phyloP scores from a whole-genome alignment of 1,284 basidiomycete species.

The Trichosporon faecale region DNA sequence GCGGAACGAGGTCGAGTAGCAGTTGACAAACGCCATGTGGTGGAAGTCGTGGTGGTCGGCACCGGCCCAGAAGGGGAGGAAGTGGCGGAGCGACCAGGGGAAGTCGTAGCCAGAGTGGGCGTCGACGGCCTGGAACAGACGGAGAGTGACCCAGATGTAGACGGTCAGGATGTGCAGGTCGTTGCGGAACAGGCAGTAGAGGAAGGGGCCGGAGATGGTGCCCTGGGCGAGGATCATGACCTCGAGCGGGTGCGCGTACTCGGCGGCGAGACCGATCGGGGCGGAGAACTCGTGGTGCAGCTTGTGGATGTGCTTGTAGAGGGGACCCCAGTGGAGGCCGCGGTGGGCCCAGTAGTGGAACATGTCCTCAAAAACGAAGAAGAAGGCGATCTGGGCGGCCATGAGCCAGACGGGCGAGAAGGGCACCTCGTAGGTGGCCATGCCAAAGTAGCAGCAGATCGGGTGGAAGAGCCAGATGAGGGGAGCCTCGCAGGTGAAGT shows the following conservation, averaged over 20 bases:
- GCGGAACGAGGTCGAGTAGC: conserved; percentile 86
- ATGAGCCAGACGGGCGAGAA: conserved; percentile 73
- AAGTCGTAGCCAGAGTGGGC: conserved; percentile 97
- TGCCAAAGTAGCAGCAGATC: conserved; percentile 81
- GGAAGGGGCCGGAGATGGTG: conserved; percentile 79
- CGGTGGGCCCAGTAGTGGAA: conserved; percentile 82
- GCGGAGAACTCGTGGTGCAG: conserved; percentile 96
- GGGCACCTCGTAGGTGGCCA: conserved; percentile 83
- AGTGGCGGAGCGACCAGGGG: conserved; percentile 94
- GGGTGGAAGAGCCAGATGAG: conserved; percentile 98
- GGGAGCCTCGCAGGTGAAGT: conserved; percentile 94
- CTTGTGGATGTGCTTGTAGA: conserved; percentile 99
- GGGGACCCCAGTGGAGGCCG: conserved; percentile 78
- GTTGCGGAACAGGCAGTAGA: conserved; percentile 63
- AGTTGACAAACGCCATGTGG: conserved; percentile 59
- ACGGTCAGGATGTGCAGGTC: conserved; percentile 75
- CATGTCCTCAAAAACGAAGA: conserved; percentile 95
- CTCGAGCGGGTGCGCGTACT: conserved; percentile 94
- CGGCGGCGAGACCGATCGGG: conserved; percentile 91
- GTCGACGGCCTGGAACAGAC: conserved; percentile 96
- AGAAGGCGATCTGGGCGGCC: conserved; percentile 76
- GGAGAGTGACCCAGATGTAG: conserved; percentile 85
- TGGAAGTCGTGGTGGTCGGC: conserved; percentile 98
- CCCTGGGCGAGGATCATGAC: conserved; percentile 83
- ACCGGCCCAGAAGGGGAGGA: conserved; percentile 95